Evolutionary conservation across 2,329 filamentous ascomycete genomes (phyloP).

Genomic region (Botrytis fabae): DNA sequence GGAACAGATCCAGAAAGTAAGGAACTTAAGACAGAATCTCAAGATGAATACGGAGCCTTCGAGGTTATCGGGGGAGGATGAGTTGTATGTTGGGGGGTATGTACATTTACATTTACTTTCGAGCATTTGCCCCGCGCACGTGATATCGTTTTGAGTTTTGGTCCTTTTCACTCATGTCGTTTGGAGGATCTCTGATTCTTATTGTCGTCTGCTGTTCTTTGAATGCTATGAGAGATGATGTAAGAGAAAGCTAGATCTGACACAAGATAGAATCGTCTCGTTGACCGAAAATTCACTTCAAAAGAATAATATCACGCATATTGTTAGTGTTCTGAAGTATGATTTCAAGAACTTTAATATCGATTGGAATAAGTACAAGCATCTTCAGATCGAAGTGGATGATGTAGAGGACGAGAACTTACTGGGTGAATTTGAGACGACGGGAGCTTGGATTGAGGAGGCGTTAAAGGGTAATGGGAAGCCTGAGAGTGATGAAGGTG

Average conservation of each 20-base stretch:
- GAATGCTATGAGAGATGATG: neutral
- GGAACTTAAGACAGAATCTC: conserved; percentile 12
- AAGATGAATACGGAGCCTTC: conserved; percentile 56
- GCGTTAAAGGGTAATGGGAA: conserved; percentile 61
- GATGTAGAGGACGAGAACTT: conserved; percentile 90
- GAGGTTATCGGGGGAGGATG: conserved; percentile 65
- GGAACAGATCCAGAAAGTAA: conserved; percentile 13
- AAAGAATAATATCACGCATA: conserved; percentile 79
- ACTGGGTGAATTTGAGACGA: conserved; percentile 73
- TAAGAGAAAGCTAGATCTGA: neutral
- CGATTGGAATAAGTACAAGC: conserved; percentile 60
- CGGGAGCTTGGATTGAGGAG: conserved; percentile 79
- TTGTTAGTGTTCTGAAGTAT: conserved; percentile 78
- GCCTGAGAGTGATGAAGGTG: conserved; percentile 51
- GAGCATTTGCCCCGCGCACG: conserved; percentile 17
- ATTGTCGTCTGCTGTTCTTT: conserved; percentile 5
- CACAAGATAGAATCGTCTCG: conserved; percentile 66
- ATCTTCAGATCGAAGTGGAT: conserved; percentile 81
- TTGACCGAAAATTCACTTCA: conserved; percentile 68
- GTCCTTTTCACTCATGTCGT: neutral
- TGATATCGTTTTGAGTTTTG: conserved; percentile 43
- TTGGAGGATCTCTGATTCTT: conserved; percentile 13
- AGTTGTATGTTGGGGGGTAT: conserved; percentile 80
- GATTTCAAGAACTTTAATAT: conserved; percentile 54
- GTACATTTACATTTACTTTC: conserved; percentile 35